phyloP scores from a whole-genome alignment of 768 basidiomycete genomes.

The Suillus decipiens region DNA sequence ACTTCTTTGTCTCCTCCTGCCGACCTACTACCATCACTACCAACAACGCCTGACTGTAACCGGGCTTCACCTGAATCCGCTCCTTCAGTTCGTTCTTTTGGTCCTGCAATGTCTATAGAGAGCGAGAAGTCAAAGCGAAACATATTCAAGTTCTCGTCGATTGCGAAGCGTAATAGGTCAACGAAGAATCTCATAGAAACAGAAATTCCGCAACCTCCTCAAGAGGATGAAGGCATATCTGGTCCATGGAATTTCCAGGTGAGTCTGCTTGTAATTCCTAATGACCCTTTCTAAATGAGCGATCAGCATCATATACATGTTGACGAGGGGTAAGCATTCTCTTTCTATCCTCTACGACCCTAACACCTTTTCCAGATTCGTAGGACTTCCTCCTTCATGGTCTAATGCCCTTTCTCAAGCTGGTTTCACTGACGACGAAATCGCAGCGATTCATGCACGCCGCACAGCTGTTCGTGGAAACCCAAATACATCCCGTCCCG shows the following conservation, averaged over 20 bases:
- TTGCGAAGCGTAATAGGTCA: slow-evolving; percentile 36
- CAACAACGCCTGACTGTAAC: slow-evolving; percentile 24
- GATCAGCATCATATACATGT: slow-evolving; percentile 76
- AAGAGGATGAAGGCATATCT: slow-evolving; percentile 61
- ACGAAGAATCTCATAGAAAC: slow-evolving; percentile 26
- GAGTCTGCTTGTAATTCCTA: slow-evolving; percentile 21
- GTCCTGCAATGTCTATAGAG: slow-evolving; percentile 22
- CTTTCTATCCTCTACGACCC: slow-evolving; percentile 4
- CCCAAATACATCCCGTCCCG: slow-evolving; percentile 10
- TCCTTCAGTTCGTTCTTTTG: slow-evolving; percentile 11
- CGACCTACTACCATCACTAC: slow-evolving; percentile 23
- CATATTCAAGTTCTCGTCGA: slow-evolving; percentile 38
- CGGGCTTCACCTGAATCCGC: slow-evolving; percentile 19
- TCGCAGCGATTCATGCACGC: slow-evolving; percentile 54
- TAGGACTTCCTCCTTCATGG: slow-evolving; percentile 77
- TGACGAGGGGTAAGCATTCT: slow-evolving; percentile 60
- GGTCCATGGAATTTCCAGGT: slow-evolving; percentile 79
- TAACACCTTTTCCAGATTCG: slow-evolving; percentile 40
- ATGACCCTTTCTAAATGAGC: slow-evolving; percentile 7
- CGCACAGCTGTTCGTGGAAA: slow-evolving; percentile 20
- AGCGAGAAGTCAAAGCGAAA: slow-evolving; percentile 31
- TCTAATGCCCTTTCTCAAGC: slow-evolving; percentile 56
- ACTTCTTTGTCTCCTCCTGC: slow-evolving; percentile 43
- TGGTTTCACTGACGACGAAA: slow-evolving; percentile 72
- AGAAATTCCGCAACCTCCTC: slow-evolving; percentile 18